Percentiles rank a stretch among this genome's conserved stretches.
Conservation (phyloP, 257 asterid genomes). For the Osmanthus fragrans region DNA sequence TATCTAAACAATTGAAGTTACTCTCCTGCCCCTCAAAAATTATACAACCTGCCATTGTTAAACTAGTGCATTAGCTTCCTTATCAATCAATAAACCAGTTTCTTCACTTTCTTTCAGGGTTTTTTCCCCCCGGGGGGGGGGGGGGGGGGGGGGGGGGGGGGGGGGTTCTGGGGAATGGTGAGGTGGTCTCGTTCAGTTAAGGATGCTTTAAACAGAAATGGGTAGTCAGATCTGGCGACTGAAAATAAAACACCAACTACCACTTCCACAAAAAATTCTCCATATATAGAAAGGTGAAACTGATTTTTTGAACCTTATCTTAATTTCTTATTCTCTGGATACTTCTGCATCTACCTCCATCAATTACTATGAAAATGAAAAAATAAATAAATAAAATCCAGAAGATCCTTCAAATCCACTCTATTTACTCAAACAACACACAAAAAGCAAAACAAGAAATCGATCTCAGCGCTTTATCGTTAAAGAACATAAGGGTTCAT, state of each 20-base stretch:
- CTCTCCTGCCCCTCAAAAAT: constrained; percentile 42
- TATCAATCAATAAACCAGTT: constrained; percentile 15
- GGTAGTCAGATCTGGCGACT: constrained; percentile 49
- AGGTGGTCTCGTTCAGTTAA: constrained; percentile 15
- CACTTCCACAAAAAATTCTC: constrained; percentile 30
- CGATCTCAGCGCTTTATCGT: constrained; percentile 31
- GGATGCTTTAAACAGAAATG: constrained; percentile 30
- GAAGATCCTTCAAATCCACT: constrained; percentile 41
- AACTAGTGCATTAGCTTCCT: constrained; percentile 42
- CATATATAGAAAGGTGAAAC: background rate
- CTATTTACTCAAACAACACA: constrained; percentile 34
- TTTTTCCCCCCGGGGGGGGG: background rate
- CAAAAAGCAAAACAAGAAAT: constrained; percentile 4
- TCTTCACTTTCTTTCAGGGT: constrained; percentile 20
- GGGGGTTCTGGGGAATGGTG: background rate
- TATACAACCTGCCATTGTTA: constrained; percentile 61
- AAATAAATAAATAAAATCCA: background rate
- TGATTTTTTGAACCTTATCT: background rate
- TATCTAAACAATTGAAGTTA: constrained; percentile 40
- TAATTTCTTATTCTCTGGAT: background rate
- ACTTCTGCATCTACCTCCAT: constrained; percentile 5
- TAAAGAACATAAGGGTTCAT: constrained; percentile 36
- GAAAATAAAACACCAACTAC: constrained; percentile 40
- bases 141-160: background rate
- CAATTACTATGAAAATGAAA: constrained; percentile 9